Conservation (phyloP, 352 stramenopile genomes). For the Globisporangium abappressorium region DNA sequence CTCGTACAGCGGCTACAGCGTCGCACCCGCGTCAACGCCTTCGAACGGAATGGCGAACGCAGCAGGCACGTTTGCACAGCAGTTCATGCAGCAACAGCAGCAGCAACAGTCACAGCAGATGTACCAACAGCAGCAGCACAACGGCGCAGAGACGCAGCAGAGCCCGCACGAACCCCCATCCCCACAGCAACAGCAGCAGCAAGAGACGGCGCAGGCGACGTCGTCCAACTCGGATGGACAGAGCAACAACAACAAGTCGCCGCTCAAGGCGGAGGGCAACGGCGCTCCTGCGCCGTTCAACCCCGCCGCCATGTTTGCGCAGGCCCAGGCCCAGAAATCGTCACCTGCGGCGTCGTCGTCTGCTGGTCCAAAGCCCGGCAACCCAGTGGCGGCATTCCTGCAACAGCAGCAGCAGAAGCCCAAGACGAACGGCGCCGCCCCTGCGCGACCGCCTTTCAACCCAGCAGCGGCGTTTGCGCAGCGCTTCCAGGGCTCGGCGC, state of each 20-base stretch:
- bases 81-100: constrained; percentile 29
- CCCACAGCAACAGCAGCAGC: constrained; percentile 19
- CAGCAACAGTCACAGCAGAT: constrained; percentile 22
- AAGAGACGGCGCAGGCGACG: constrained; percentile 11
- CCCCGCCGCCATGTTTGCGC: constrained; percentile 60
- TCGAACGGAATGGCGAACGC: constrained; percentile 20
- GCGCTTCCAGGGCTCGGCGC: constrained; percentile 32
- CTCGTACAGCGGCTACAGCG: constrained; percentile 17
- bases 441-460: constrained; percentile 33
- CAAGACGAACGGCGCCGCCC: constrained; percentile 17
- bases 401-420: constrained; percentile 49
- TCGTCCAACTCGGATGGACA: constrained; percentile 10
- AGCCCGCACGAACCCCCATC: constrained; percentile 25
- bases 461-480: constrained; percentile 55
- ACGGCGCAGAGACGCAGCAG: constrained; percentile 12
- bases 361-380: constrained; percentile 13
- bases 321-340: constrained; percentile 32
- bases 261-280: constrained; percentile 6
- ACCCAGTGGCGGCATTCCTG: constrained; percentile 54
- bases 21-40: constrained; percentile 10
- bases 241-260: constrained; percentile 17
- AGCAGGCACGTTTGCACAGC: constrained; percentile 39
- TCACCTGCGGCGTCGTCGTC: constrained; percentile 12
- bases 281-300: constrained; percentile 26
- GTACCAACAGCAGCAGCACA: constrained; percentile 12